Percentiles rank a stretch among this genome's conserved stretches.
Evolutionary conservation across 176 grass and related monocot species (phyloP).

Genomic region (Calamus simplicifolius): DNA sequence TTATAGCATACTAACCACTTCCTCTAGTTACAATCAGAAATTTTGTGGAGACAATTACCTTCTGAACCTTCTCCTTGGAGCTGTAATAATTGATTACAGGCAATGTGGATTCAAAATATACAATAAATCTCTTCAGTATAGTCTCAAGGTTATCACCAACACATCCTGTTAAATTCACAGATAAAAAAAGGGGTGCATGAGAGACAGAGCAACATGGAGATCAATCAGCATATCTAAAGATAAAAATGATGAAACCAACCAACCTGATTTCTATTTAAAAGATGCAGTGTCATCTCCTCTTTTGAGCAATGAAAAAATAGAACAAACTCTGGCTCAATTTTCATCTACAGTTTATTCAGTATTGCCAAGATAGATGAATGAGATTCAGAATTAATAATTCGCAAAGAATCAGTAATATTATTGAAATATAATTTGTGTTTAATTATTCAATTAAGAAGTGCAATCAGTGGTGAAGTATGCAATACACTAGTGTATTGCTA

Average conservation of each 20-base stretch:
- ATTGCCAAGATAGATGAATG: no score
- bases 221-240: no score
- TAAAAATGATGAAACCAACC: neutral
- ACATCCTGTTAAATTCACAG: neutral
- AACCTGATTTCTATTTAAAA: constrained; percentile 3
- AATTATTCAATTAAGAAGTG: no score
- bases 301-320: neutral
- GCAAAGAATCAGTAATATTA: no score
- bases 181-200: neutral
- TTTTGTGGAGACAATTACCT: neutral
- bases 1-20: no score
- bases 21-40: no score
- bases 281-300: neutral
- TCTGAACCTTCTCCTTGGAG: neutral
- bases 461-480: no score
- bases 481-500: no score
- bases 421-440: no score
- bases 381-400: no score
- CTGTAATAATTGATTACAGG: constrained; percentile 2
- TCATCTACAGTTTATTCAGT: neutral
- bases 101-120: constrained; percentile 3
- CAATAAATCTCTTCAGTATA: neutral
- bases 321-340: neutral
- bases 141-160: neutral
- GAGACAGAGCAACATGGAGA: neutral